Percentiles rank a stretch among this genome's conserved stretches.
Conservation (phyloP, 192 early-diverging fungal genomes). For the Paraglomus brasilianum region DNA sequence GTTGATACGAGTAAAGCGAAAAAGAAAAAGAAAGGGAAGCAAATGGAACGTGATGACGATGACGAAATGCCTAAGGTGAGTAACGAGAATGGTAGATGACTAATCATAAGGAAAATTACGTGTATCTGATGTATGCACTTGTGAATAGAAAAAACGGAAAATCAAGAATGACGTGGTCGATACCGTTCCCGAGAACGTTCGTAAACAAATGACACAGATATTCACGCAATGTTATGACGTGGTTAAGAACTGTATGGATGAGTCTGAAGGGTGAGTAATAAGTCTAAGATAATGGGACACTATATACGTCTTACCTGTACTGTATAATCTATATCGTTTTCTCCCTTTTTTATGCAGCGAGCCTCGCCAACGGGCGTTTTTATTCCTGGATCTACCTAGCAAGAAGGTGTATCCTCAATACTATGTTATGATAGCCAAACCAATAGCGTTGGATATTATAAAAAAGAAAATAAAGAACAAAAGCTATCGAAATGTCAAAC, state of each 20-base stretch:
- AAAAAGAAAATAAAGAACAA: conserved; percentile 66
- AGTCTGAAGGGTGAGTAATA: conserved; percentile 43
- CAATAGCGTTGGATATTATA: conserved; percentile 90
- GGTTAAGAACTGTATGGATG: conserved; percentile 57
- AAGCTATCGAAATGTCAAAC: conserved; percentile 60
- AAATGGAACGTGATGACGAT: background rate
- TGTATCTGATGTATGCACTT: background rate
- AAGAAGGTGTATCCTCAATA: conserved; percentile 83
- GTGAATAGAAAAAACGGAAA: conserved; percentile 37
- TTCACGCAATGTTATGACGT: conserved; percentile 59
- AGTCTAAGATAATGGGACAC: background rate
- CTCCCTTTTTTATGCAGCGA: conserved; percentile 27
- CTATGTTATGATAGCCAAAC: conserved; percentile 83
- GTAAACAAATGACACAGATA: conserved; percentile 55
- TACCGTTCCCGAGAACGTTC: conserved; percentile 44
- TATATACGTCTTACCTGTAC: background rate
- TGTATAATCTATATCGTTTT: background rate
- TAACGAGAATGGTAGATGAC: background rate
- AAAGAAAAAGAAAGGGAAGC: conserved; percentile 23
- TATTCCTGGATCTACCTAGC: conserved; percentile 77
- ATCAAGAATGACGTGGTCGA: conserved; percentile 48
- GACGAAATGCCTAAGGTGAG: background rate
- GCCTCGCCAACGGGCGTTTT: conserved; percentile 62
- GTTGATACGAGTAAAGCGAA: background rate
- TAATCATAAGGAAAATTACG: background rate